Evolutionary conservation across 1,284 basidiomycete genomes (phyloP).

Genomic region (Cutaneotrichosporon spelunceum): DNA sequence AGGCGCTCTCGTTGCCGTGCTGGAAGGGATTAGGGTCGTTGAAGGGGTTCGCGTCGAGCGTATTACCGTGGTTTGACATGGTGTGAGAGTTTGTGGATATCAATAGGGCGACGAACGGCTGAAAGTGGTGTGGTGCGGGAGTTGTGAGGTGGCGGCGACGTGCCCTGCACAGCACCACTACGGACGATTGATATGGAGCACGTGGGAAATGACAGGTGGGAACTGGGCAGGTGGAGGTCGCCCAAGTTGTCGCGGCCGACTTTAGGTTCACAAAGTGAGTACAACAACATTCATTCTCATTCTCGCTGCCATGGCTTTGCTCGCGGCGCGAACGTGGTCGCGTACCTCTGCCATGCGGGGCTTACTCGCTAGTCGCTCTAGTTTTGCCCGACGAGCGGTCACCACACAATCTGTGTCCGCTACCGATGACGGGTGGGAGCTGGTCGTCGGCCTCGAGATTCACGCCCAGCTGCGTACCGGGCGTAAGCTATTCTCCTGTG

Average conservation of each 20-base stretch:
- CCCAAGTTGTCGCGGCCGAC: not conserved
- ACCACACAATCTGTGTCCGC: not conserved
- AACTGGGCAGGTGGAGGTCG: not conserved
- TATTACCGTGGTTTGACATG: constrained; percentile 7
- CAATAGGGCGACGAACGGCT: not conserved
- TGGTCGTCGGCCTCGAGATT: constrained; percentile 90
- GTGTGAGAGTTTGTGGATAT: not conserved
- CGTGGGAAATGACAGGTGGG: not conserved
- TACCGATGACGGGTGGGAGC: constrained; percentile 62
- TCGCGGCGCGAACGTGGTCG: not conserved
- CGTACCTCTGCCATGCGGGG: not conserved
- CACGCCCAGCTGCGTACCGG: constrained; percentile 89
- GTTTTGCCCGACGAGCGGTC: not conserved
- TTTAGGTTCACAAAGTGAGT: not conserved
- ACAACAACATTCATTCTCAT: not conserved
- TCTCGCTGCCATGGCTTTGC: not conserved
- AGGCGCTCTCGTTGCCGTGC: constrained; percentile 41
- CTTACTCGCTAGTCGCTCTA: not conserved
- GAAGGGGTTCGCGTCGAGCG: constrained; percentile 41
- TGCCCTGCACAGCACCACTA: not conserved
- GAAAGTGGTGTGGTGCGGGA: not conserved
- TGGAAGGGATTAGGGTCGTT: constrained; percentile 40
- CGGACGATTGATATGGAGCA: not conserved
- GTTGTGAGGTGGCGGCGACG: not conserved
- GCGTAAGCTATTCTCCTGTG: constrained; percentile 85